Evolutionary conservation across 2,329 filamentous ascomycete species (phyloP).

Genomic region (Diaporthe ampelina): DNA sequence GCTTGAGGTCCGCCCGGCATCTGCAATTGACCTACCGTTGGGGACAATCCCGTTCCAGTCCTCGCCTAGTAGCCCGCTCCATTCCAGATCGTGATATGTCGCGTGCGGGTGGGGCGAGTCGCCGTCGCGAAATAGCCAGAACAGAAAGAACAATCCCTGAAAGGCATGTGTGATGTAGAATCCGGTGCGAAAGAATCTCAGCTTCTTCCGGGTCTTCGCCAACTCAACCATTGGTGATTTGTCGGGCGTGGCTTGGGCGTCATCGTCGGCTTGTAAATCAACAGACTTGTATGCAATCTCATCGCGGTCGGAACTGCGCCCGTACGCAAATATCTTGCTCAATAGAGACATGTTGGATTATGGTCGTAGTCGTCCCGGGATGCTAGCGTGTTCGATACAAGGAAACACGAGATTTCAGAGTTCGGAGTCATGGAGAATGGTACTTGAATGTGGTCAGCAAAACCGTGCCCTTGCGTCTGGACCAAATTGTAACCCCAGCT

Average conservation of each 20-base stretch:
- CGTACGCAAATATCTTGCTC: constrained; percentile 1
- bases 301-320: constrained; percentile 5
- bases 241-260: not conserved
- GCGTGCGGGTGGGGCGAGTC: not conserved
- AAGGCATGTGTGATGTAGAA: constrained; percentile 13
- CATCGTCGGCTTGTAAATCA: constrained; percentile 16
- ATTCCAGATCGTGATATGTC: constrained; percentile 13
- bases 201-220: constrained; percentile 15
- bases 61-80: constrained; percentile 16
- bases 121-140: not conserved
- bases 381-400: not conserved
- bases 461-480: not conserved
- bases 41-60: constrained; percentile 20
- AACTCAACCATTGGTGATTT: constrained; percentile 6
- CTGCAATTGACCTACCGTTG: constrained; percentile 2
- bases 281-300: constrained; percentile 24
- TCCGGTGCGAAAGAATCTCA: constrained; percentile 17
- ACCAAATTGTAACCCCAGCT: not conserved
- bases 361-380: not conserved
- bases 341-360: not conserved
- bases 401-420: not conserved
- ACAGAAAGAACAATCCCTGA: constrained; percentile 1
- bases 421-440: not conserved
- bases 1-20: not conserved
- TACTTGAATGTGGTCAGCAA: not conserved